phyloP scores from a whole-genome alignment of 768 basidiomycete genomes.

The Suillus fuscotomentosus region DNA sequence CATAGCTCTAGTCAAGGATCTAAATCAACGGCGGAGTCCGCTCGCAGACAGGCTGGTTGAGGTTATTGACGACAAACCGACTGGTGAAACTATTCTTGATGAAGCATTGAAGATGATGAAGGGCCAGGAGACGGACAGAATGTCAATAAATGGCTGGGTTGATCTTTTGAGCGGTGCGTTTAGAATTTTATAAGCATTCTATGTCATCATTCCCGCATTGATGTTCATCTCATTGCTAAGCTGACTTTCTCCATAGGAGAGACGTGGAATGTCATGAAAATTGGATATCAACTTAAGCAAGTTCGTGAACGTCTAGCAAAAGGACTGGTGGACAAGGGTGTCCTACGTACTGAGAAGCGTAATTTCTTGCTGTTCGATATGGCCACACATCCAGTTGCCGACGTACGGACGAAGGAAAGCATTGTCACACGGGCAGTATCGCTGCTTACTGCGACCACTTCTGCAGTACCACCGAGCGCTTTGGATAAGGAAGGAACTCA shows the following conservation, averaged over 20 bases:
- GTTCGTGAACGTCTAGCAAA: slow-evolving; percentile 97
- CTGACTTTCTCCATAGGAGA: slow-evolving; percentile 60
- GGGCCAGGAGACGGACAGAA: slow-evolving; percentile 47
- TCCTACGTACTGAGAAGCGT: slow-evolving; percentile 97
- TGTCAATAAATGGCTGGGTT: slow-evolving; percentile 90
- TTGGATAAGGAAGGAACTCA: slow-evolving; percentile 77
- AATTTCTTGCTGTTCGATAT: slow-evolving; percentile 99
- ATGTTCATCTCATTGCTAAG: neutral
- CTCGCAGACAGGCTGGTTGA: slow-evolving; percentile 85
- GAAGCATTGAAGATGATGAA: slow-evolving; percentile 98
- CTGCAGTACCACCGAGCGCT: slow-evolving; percentile 73
- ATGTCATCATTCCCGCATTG: neutral
- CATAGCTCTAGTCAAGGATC: slow-evolving; percentile 88
- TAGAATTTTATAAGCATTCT: neutral
- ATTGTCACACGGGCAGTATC: slow-evolving; percentile 74
- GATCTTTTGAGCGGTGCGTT: slow-evolving; percentile 88
- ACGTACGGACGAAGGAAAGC: slow-evolving; percentile 85
- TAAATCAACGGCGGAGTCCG: slow-evolving; percentile 65
- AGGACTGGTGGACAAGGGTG: slow-evolving; percentile 96
- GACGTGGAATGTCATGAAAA: slow-evolving; percentile 99
- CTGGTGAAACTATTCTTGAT: slow-evolving; percentile 95
- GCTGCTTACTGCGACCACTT: slow-evolving; percentile 80
- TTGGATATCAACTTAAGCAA: slow-evolving; percentile 98
- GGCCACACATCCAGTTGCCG: slow-evolving; percentile 98
- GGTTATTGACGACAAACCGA: slow-evolving; percentile 88